Evolutionary conservation across 768 basidiomycete genomes (phyloP), one percentile per base, ranked within the genome.

Genomic region (Aureoboletus auriporus): DNA sequence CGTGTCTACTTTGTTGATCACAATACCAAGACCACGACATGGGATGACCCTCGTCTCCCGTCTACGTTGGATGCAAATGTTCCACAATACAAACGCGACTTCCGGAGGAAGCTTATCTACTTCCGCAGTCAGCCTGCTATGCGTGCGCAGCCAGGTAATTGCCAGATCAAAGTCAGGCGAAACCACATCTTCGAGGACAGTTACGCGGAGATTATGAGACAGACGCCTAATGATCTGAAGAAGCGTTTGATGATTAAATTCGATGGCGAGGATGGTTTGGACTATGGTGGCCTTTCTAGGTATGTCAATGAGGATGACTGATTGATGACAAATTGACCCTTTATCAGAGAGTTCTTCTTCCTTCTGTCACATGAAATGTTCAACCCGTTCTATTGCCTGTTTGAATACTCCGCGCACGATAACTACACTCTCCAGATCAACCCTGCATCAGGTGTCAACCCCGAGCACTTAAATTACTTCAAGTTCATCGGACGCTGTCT

Each of bases 191-290:
- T 99, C 59, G 96, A 99, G 70, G 96, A 98, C 66, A 92, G 89
- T 70, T 99, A 98, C 72, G 94, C 93, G 53, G 96, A 99, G 74
- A 98, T 99, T 60, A 98, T 99, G 96, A 80, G 94, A 52, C 96
- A 98, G 74, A 94, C 92, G 11, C 95, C 96, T 5, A 96, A 89
- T 63, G 96, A 99, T 69, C 69, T 99, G 60, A 98, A 97, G 84
- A 99, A 99, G 74, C 77, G 96, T 40, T 69, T 98, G 58, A 98
- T 98, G 96, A 98, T 98, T 74, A 99, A 98, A 73, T 99, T 99
- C 69, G 94, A 96, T 59, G 96, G 96, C 29, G 96, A 99, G 67
- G 96, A 98, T 67, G 96, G 96, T 65, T 71, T 98, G 55, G 96
- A 99, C 75, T 99, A 99, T 65, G 96, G 96, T 65, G 96, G 96